phyloP scores from a whole-genome alignment of 345 rosid species.

The Gossypium australe region DNA sequence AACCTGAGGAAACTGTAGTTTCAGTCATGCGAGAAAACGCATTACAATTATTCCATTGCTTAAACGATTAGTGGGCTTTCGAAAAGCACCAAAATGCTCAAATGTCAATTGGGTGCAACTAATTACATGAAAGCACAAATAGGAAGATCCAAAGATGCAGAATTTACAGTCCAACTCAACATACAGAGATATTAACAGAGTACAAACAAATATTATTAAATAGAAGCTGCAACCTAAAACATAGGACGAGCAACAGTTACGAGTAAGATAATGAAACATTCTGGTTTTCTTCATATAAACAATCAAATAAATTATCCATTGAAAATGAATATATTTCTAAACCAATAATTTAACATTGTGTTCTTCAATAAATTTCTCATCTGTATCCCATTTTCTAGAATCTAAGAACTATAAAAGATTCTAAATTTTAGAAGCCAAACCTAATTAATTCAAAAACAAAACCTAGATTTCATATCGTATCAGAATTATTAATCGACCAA shows the following conservation, averaged over 20 bases:
- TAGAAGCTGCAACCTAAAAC: neutral
- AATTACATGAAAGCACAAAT: neutral
- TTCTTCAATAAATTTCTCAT: neutral
- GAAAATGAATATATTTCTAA: neutral
- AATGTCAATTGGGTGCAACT: neutral
- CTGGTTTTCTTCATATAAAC: neutral
- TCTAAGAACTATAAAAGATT: neutral
- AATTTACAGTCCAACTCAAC: neutral
- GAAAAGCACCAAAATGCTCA: neutral
- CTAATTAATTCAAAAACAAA: neutral
- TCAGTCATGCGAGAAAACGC: neutral
- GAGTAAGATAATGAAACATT: neutral
- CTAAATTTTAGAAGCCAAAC: neutral
- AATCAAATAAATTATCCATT: neutral
- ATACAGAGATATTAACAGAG: neutral
- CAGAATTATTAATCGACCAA: neutral
- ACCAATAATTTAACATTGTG: neutral
- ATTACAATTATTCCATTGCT: neutral
- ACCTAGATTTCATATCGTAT: neutral
- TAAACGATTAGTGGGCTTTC: neutral
- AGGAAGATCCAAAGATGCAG: neutral
- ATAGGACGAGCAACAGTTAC: neutral
- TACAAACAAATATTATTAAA: neutral
- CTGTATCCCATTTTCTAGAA: neutral
- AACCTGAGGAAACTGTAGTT: conserved; percentile 1